Evolutionary conservation across 2,329 filamentous ascomycete species (phyloP).

Genomic region (Diplodia intermedia): DNA sequence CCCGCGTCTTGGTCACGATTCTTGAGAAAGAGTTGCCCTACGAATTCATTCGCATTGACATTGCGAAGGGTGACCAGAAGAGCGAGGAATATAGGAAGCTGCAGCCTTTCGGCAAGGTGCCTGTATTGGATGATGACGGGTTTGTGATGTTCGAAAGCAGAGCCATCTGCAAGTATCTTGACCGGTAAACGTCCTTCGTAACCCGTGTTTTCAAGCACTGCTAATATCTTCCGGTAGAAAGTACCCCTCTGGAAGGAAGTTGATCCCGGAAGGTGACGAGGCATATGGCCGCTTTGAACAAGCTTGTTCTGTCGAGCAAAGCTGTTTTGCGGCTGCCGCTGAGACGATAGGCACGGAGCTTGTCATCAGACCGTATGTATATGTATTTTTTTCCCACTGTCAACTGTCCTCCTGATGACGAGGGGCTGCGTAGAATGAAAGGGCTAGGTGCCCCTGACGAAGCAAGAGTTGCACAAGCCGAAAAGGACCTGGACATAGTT

Average conservation of each 20-base stretch:
- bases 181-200: background rate
- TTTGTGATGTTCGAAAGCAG: background rate
- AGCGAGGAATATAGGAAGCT: background rate
- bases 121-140: background rate
- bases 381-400: background rate
- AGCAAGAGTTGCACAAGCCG: background rate
- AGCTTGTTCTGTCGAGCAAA: background rate
- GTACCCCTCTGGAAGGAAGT: background rate
- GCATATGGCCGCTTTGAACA: background rate
- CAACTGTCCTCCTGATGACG: too few relatives aligned
- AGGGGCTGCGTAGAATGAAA: background rate
- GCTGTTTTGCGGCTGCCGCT: background rate
- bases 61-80: background rate
- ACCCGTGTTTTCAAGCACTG: fast-evolving
- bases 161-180: background rate
- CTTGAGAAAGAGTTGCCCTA: background rate
- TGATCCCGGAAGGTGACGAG: background rate
- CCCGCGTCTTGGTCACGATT: background rate
- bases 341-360: background rate
- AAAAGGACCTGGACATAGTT: background rate
- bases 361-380: background rate
- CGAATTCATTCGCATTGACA: background rate
- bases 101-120: background rate
- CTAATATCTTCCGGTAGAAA: background rate
- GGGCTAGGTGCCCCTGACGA: background rate